phyloP scores from a whole-genome alignment of 2,329 filamentous ascomycete genomes.

The Drechmeria coniospora region DNA sequence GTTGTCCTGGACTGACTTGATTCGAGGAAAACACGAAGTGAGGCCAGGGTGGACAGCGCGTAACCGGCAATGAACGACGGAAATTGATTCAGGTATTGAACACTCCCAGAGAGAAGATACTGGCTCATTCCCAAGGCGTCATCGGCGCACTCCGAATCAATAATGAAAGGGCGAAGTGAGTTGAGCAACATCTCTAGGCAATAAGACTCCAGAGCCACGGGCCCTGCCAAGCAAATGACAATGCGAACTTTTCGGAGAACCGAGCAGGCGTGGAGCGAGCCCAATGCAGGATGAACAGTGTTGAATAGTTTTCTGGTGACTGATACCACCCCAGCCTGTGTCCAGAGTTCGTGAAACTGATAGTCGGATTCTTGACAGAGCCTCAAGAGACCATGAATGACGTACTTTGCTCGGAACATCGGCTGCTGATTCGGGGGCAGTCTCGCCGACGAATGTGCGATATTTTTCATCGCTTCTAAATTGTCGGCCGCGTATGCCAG shows the following conservation, averaged over 20 bases:
- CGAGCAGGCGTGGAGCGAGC: slow-evolving; percentile 73
- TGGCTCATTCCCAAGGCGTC: slow-evolving; percentile 77
- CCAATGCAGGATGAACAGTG: slow-evolving; percentile 67
- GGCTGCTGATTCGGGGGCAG: slow-evolving; percentile 76
- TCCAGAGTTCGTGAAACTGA: slow-evolving; percentile 55
- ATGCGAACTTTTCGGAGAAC: slow-evolving; percentile 76
- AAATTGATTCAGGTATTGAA: slow-evolving; percentile 43
- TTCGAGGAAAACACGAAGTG: slow-evolving; percentile 59
- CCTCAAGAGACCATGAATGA: slow-evolving; percentile 60
- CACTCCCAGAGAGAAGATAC: slow-evolving; percentile 62
- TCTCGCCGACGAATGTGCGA: slow-evolving; percentile 47
- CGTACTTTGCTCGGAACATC: slow-evolving; percentile 62
- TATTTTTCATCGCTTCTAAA: slow-evolving; percentile 52
- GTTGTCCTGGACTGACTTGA: slow-evolving; percentile 65
- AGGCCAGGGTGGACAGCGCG: slow-evolving; percentile 62
- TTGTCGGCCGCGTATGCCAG: slow-evolving; percentile 46
- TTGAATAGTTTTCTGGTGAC: slow-evolving; percentile 66
- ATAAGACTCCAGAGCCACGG: slow-evolving; percentile 60
- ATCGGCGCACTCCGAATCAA: slow-evolving; percentile 74
- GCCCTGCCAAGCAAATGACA: slow-evolving; percentile 62
- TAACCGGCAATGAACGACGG: slow-evolving; percentile 73
- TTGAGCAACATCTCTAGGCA: slow-evolving; percentile 82
- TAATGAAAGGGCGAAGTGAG: slow-evolving; percentile 61
- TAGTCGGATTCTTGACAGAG: slow-evolving; percentile 60
- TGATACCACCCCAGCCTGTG: slow-evolving; percentile 55